Base-by-base conservation (phyloP, 805 yeast genomes). In the Hanseniaspora pseudoguilliermondii region DNA sequence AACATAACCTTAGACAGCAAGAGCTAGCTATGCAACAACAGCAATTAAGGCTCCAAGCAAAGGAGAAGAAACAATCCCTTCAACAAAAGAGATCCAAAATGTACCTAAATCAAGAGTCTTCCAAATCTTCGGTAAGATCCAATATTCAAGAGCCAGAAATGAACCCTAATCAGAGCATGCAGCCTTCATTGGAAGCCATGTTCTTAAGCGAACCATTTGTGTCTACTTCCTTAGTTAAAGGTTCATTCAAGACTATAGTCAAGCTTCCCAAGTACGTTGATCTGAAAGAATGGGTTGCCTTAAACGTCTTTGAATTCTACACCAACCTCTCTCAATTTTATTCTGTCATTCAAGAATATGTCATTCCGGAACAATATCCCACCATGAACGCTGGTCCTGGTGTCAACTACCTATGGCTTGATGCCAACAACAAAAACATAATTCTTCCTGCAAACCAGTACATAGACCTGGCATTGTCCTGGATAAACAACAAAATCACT, bases 311-410 rank as follows among this genome's bases (percentile, higher is more conserved):
- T 69, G 98, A 93, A 69, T 79, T 87, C 61, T 88, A 83, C 71
- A 84, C 85, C 50, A 88, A 87, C 64, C 70, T 93, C 57, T 84
- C 86, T 61, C 93, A 86, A 65, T 89, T 91, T 64, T 89, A 87
- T 66, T 95, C 93, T 1, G 85, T 89, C n/a, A 78, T 93, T 46
- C 78, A 89, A 2, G 97, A 91, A 62, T 89, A 86, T 63, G 87
- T 91, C 42, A 88, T 95, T 2, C 90, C 95, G 0, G 95, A 86
- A 62, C 78, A 83, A 32, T 87, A 83, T 63, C 95, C 96, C 13
- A 83, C 91, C 1, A 93, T 93, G 98, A 88, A 81, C 63, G 98
- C 97, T 0, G 98, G 96, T 4, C 88, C 96, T 2, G 83, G 83
- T 57, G 83, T 90, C 5, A 95, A 89, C 63, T 93, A 93, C 64